Evolutionary conservation across 164 flowering plant genomes (phyloP), one percentile per base, ranked within the genome.

Genomic region (Vitis rotundifolia): DNA sequence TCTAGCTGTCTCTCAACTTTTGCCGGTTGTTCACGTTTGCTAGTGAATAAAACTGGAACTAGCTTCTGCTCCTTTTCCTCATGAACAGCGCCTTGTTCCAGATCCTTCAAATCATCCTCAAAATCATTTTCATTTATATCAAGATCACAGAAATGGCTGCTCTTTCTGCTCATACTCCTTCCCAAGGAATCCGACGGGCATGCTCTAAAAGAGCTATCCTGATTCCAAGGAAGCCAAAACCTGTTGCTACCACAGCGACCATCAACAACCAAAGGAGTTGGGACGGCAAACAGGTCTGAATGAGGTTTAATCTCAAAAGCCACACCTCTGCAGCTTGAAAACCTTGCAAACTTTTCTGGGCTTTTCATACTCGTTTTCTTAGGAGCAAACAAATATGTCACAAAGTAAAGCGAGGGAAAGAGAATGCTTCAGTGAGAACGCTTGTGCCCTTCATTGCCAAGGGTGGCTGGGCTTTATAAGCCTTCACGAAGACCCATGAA

Each of bases 151-250:
- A 31, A 31, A 31, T 31, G 44, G 44, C 44, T 31, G 7, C 44
- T n/a, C n/a, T n/a, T 16, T 2, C 69, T 29, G 56, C 69, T 73
- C 49, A 68, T 14, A 1, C 78, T 48, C 48, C 81, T 51, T 14
- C 67, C 54, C 5, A 68, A 3, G 49, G 55, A 31, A 16, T 50
- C 57, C 15, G 65, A 61, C 26, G 78, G 78, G 18, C 28, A 47
- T 2, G 74, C 58, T 59, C 48, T 63, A 10, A 61, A 62, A 10
- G 71, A 64, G 70, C 73, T 52, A 0, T 73, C 68, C 16, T 59
- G 54, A 57, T 11, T 61, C 67, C 64, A 64, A 6, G 75, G 75
- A 15, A 71, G 56, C 75, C 75, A 71, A 15, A 26, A 48, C 37
- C 76, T 53, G n/a, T 50, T 65, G 52, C 73, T 69, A 15, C 68